These are phyloP conservation scores for Metschnikowia bowlesiae DNA, from an alignment of 805 yeast genomes.

Conservation along the genomic window DNA sequence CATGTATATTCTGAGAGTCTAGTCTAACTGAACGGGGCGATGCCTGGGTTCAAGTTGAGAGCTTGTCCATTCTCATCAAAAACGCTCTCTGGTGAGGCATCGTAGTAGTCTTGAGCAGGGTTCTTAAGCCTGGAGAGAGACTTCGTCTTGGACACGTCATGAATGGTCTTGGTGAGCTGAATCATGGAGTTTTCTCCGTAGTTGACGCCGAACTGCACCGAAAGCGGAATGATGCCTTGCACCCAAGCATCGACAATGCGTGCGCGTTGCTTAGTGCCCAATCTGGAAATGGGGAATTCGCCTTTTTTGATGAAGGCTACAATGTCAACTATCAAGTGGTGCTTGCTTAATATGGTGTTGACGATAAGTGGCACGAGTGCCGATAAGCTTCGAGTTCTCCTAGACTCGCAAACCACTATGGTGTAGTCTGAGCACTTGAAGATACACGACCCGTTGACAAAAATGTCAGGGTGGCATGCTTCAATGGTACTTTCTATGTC, in stretches of 20 bases:
- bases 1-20: not conserved
- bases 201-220: conserved; percentile 47
- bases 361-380: conserved; percentile 81
- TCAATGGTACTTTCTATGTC: conserved; percentile 64
- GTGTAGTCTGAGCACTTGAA: conserved; percentile 80
- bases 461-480: conserved; percentile 52
- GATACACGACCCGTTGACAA: conserved; percentile 55
- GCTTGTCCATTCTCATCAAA: conserved; percentile 31
- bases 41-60: conserved; percentile 25
- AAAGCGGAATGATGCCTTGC: conserved; percentile 40
- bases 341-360: conserved; percentile 70
- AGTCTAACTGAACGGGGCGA: conserved; percentile 1
- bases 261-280: conserved; percentile 75
- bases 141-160: conserved; percentile 36
- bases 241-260: conserved; percentile 55
- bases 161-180: conserved; percentile 53
- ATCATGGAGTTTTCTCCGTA: conserved; percentile 65
- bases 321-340: conserved; percentile 77
- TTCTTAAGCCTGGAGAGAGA: conserved; percentile 38
- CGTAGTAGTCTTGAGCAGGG: conserved; percentile 41
- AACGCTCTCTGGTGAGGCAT: conserved; percentile 24
- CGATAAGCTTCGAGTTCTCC: conserved; percentile 49
- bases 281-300: conserved; percentile 62
- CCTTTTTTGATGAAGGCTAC: conserved; percentile 71
- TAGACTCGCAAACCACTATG: conserved; percentile 67